Percentiles rank a stretch among this genome's conserved stretches.
phyloP scores from a whole-genome alignment of 2,329 filamentous ascomycete genomes.

The Aureobasidium melanogenum region DNA sequence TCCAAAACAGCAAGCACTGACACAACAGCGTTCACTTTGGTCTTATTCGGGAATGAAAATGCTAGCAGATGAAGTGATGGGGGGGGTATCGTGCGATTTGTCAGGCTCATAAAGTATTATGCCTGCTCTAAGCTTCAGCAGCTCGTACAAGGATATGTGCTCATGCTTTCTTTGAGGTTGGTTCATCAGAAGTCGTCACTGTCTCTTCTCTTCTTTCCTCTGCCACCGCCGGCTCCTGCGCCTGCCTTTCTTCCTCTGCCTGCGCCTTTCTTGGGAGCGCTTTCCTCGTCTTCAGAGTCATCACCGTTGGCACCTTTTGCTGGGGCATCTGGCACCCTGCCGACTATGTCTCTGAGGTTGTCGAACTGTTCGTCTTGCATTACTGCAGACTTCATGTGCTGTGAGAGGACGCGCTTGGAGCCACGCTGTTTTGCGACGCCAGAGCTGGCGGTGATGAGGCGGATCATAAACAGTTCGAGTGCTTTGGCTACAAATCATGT shows the following conservation, averaged over 20 bases:
- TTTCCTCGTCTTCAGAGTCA: conserved; percentile 13
- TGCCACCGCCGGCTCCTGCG: neutral
- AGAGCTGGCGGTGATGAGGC: conserved; percentile 80
- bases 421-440: conserved; percentile 47
- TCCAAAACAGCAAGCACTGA: neutral
- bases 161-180: neutral
- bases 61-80: neutral
- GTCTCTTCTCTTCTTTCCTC: conserved; percentile 15
- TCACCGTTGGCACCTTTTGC: conserved; percentile 23
- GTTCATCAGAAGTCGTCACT: conserved; percentile 14
- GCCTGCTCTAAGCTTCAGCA: neutral
- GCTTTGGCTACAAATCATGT: conserved; percentile 61
- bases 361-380: conserved; percentile 87
- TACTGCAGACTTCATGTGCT: conserved; percentile 87
- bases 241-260: conserved; percentile 12
- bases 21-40: neutral
- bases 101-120: neutral
- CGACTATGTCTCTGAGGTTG: conserved; percentile 83
- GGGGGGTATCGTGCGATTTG: neutral
- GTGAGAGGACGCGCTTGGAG: conserved; percentile 80
- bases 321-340: conserved; percentile 65
- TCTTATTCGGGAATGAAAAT: neutral
- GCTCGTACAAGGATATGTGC: neutral
- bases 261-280: conserved; percentile 7
- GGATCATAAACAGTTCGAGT: conserved; percentile 95